These are phyloP conservation scores for Penicillium sp. DNA, from an alignment of 2,329 filamentous ascomycete species.

Conservation along the genomic window DNA sequence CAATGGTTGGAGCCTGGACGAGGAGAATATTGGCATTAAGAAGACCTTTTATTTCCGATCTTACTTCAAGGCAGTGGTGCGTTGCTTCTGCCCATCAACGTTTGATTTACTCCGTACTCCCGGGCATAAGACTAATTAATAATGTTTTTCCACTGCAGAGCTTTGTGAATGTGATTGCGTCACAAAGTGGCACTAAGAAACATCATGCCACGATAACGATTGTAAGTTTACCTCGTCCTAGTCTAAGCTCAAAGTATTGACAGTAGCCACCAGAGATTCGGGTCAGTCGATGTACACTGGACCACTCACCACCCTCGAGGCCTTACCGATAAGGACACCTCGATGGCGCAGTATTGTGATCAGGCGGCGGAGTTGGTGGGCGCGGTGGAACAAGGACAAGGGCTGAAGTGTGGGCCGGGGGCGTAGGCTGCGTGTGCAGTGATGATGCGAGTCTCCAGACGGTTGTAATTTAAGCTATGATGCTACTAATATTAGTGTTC, in stretches of 20 bases:
- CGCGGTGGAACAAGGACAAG: conserved; percentile 36
- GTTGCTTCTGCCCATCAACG: not conserved
- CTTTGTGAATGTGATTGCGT: conserved; percentile 44
- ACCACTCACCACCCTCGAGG: conserved; percentile 47
- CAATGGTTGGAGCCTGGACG: conserved; percentile 41
- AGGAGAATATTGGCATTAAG: conserved; percentile 38
- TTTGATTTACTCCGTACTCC: not conserved
- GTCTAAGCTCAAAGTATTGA: conserved; percentile 12
- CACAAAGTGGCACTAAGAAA: conserved; percentile 42
- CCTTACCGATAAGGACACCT: conserved; percentile 42
- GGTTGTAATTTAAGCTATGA: not conserved
- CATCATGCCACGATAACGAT: conserved; percentile 47
- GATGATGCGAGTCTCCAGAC: not conserved
- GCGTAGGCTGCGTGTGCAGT: not conserved
- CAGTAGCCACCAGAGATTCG: conserved; percentile 34
- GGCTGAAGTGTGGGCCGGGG: conserved; percentile 34
- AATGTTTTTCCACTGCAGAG: conserved; percentile 28
- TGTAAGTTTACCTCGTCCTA: conserved; percentile 30
- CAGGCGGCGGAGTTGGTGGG: conserved; percentile 41
- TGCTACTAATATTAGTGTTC: not conserved
- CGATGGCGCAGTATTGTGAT: conserved; percentile 45
- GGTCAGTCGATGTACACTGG: conserved; percentile 46
- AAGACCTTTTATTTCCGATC: conserved; percentile 47
- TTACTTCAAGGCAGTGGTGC: conserved; percentile 44
- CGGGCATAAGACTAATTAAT: not conserved